Conservation (phyloP, 192 early-diverging fungal species). For the Glomus cerebriforme region DNA sequence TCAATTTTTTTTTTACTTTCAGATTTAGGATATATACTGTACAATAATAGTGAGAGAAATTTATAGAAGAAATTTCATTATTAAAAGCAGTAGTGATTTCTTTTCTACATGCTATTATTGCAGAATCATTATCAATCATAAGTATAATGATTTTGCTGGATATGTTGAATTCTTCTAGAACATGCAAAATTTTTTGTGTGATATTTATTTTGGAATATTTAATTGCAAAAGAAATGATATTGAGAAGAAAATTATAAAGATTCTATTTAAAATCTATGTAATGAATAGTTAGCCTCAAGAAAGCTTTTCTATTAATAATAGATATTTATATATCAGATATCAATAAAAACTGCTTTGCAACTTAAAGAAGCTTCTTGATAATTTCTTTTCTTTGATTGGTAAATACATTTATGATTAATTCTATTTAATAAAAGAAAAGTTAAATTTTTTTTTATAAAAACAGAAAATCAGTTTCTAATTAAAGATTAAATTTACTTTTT, state of each 20-base stretch:
- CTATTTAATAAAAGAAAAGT: too few species aligned
- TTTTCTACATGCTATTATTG: constrained; percentile 1
- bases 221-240: constrained; percentile 7
- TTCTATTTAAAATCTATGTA: not conserved
- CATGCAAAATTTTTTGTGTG: not conserved
- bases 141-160: not conserved
- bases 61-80: not conserved
- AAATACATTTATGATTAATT: too few species aligned
- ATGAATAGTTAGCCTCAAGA: constrained; percentile 10
- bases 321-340: constrained; percentile 25
- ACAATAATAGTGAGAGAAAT: constrained; percentile 11
- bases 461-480: too few species aligned
- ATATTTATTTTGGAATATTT: not conserved
- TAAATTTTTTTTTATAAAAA: too few species aligned
- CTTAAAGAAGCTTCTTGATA: not conserved
- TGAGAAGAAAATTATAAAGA: not conserved
- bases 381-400: not conserved
- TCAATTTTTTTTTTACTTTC: not conserved
- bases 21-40: not conserved
- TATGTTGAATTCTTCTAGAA: not conserved
- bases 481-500: too few species aligned
- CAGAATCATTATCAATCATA: constrained; percentile 15
- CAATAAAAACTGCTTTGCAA: not conserved
- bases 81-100: not conserved
- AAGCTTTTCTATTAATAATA: not conserved